phyloP scores from a whole-genome alignment of 169 alveolate genomes.

The Miamiensis avidus region DNA sequence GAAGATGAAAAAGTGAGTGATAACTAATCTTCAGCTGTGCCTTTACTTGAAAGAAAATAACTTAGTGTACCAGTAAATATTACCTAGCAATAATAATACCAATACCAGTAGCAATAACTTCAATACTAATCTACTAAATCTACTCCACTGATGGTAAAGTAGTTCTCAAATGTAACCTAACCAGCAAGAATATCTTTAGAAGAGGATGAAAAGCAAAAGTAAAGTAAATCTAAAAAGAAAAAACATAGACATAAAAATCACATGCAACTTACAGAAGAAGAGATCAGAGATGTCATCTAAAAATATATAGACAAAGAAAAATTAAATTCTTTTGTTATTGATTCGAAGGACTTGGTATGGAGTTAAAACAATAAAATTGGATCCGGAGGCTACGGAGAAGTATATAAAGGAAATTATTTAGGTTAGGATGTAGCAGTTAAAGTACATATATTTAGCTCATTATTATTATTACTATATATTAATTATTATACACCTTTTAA shows the following conservation, averaged over 20 bases:
- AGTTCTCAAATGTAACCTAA: background rate
- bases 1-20: too few relatives aligned
- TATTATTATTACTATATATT: too few relatives aligned
- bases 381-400: constrained; percentile 82
- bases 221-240: background rate
- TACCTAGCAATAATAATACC: too few relatives aligned
- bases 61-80: too few relatives aligned
- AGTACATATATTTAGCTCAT: constrained; percentile 31
- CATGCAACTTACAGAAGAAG: background rate
- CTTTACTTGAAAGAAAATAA: too few relatives aligned
- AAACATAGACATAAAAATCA: background rate
- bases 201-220: background rate
- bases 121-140: too few relatives aligned
- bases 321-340: background rate
- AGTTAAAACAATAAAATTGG: constrained; percentile 50
- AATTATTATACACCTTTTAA: too few relatives aligned
- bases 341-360: background rate
- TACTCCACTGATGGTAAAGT: background rate
- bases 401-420: constrained; percentile 64
- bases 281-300: background rate
- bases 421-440: constrained; percentile 76
- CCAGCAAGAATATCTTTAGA: background rate
- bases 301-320: background rate
- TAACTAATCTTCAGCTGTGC: too few relatives aligned
- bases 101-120: too few relatives aligned